Evolutionary conservation across 768 basidiomycete genomes (phyloP), one percentile per base, ranked within the genome.

Genomic region (Ramaria sp.): DNA sequence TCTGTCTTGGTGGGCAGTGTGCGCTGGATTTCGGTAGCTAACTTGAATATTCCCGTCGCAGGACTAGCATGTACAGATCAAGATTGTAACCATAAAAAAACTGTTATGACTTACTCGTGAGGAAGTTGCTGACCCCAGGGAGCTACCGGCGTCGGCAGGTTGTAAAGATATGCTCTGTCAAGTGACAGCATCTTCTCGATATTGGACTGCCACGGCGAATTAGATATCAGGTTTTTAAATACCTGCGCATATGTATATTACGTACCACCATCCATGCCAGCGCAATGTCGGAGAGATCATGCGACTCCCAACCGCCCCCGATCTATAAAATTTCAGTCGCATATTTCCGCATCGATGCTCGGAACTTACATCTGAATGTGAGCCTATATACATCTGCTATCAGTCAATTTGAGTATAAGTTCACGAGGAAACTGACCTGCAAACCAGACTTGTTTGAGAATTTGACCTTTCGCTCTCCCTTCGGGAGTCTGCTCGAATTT

Each of bases 381-480:
- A 64, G n/a, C 58, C 61, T 60, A 47, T 28, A 18, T 9, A 22
- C 22, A 24, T 30, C 12, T 28, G 43, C 55, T 34, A 34, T n/a
- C 56, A 22, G 27, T 27, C 10, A 34, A n/a, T 27, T 20, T 36
- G 52, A 44, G 12, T 22, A 52, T 27, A 18, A 27, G 18, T 32
- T 12, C 13, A 22, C n/a, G 10, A 22, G 44, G 22, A 43, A 50
- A 58, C 71, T 61, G 61, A 78, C 84, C 85, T 51, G 75, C 66
- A 62, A 88, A 88, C 85, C 85, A 88, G 59, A 78, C 83, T 71
- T 88, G 85, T 55, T 76, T 78, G 57, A 88, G 63, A 13, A 75
- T 61, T 59, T 88, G 85, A 6, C 72, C 71, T 61, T 80, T 83
- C 45, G 59, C 62, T 43, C 67, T 69, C 7, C 81, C 83, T 22